Base-by-base conservation (phyloP, 495 filamentous ascomycete species). In the Lepraria neglecta region DNA sequence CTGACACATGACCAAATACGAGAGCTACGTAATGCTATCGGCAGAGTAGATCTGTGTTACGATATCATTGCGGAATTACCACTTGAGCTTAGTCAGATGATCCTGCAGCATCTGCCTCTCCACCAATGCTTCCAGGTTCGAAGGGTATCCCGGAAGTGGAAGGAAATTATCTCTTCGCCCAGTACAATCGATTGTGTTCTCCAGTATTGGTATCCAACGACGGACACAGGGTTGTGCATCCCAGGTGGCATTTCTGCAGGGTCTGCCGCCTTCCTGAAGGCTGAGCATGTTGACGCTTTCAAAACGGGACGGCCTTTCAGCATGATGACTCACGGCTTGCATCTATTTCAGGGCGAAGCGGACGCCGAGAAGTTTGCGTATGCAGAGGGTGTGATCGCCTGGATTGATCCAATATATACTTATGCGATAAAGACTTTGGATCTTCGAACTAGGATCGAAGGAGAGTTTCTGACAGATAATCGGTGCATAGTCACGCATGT, bases 61-160 rank as follows among this genome's bases (percentile, higher is more conserved):
- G 65, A 67, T 31, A 58, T 64, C n/a, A 48, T 67, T 55, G 61
- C 33, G 10, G 51, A 54, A 9, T 38, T 67, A 38, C 65, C 65
- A 0, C 21, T 61, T 24, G 65, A 67, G 47, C 43, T 67, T 14
- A 38, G 31, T 17, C 35, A 45, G 24, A 21, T 54, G 0, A 50
- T 67, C 27, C 31, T 64, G 21, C 51, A 54, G 19, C 31, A 67
- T 53, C 58, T 67, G n/a, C 55, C 58, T 11, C 21, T 64, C 3
- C 44, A 58, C n/a, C 58, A 64, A n/a, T 31, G 31, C 31, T 61
- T 59, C 27, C 58, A 45, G 30, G 55, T 56, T 27, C 57, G 46
- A 33, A 64, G 62, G 21, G 65, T 67, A 6, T 67, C 65, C 6
- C 53, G 53, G 6, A 15, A 9, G 33, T 67, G 65, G 65, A 28